A percentile compares a stretch with the other conserved stretches of the same genome.
These are phyloP conservation scores for Ascoidea tarda DNA, from an alignment of 805 yeast species.

Conservation along the genomic window DNA sequence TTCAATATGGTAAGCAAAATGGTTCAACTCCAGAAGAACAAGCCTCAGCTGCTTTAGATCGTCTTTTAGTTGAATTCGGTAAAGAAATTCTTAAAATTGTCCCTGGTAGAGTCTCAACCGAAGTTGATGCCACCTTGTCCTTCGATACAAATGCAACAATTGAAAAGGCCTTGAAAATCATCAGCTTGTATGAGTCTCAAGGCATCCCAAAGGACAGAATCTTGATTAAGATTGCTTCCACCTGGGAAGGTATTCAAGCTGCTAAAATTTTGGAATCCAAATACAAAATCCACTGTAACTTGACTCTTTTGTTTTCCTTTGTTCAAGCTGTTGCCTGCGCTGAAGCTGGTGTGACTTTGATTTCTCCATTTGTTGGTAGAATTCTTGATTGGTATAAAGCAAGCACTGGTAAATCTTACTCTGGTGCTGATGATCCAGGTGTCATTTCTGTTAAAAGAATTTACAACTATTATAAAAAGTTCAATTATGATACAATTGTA, in stretches of 20 bases:
- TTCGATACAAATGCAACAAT: conserved; percentile 91
- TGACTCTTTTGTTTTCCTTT: conserved; percentile 89
- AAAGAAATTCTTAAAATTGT: conserved; percentile 82
- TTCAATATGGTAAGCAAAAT: conserved; percentile 52
- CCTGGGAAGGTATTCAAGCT: conserved; percentile 99
- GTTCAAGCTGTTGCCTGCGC: conserved; percentile 99
- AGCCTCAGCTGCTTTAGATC: conserved; percentile 71
- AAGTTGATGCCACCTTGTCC: conserved; percentile 96
- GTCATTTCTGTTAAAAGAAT: conserved; percentile 77
- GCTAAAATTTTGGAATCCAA: conserved; percentile 89
- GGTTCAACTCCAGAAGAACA: conserved; percentile 46
- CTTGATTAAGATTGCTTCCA: conserved; percentile 91
- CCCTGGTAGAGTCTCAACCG: conserved; percentile 99
- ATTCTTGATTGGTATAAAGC: conserved; percentile 98
- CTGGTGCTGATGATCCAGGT: conserved; percentile 81
- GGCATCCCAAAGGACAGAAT: conserved; percentile 86
- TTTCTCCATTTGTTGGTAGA: conserved; percentile 98
- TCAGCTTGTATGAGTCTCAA: conserved; percentile 67
- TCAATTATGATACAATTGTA: conserved; percentile 90
- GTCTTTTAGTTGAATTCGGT: conserved; percentile 92
- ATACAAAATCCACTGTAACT: conserved; percentile 85
- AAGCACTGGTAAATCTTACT: conserved; percentile 77
- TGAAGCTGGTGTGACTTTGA: conserved; percentile 90
- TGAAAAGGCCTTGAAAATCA: conserved; percentile 85
- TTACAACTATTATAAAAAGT: conserved; percentile 97